phyloP scores from a whole-genome alignment of 2,329 filamentous ascomycete genomes.

The Aspergillus sp. region DNA sequence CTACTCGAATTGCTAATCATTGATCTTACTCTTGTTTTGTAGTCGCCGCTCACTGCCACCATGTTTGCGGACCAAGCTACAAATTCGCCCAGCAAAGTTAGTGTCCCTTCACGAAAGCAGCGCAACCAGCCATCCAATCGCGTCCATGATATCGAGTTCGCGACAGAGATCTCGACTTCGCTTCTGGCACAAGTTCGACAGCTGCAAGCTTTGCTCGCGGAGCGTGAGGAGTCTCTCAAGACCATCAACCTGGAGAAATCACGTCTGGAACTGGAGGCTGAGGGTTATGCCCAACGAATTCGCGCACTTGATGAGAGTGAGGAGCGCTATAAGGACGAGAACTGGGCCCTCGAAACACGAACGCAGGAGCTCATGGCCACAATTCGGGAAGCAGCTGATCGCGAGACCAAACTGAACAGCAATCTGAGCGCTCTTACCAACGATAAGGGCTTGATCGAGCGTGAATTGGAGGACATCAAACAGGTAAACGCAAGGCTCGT shows the following conservation, averaged over 20 bases:
- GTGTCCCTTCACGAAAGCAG: conserved; percentile 77
- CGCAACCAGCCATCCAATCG: conserved; percentile 83
- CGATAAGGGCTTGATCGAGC: conserved; percentile 71
- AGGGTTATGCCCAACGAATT: conserved; percentile 71
- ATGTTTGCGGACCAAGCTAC: conserved; percentile 80
- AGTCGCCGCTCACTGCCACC: conserved; percentile 65
- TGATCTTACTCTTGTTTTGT: conserved; percentile 4
- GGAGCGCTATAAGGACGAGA: conserved; percentile 94
- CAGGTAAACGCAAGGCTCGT: conserved; percentile 67
- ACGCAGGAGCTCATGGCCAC: conserved; percentile 73
- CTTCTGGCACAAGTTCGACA: conserved; percentile 90
- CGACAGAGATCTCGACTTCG: conserved; percentile 95
- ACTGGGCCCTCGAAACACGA: conserved; percentile 93
- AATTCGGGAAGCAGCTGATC: conserved; percentile 69
- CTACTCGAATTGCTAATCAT: conserved; percentile 6
- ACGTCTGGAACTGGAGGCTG: conserved; percentile 72
- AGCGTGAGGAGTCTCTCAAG: conserved; percentile 82
- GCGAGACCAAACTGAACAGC: conserved; percentile 74
- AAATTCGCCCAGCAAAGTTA: conserved; percentile 81
- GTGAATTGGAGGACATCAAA: conserved; percentile 86
- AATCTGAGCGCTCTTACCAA: conserved; percentile 61
- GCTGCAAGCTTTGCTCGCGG: conserved; percentile 73
- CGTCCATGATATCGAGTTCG: conserved; percentile 94
- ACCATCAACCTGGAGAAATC: conserved; percentile 67
- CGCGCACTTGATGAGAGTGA: conserved; percentile 86